A percentile compares a stretch with the other conserved stretches of the same genome.
phyloP scores from a whole-genome alignment of 805 yeast genomes.

The Saccharomycopsis guyanensis region DNA sequence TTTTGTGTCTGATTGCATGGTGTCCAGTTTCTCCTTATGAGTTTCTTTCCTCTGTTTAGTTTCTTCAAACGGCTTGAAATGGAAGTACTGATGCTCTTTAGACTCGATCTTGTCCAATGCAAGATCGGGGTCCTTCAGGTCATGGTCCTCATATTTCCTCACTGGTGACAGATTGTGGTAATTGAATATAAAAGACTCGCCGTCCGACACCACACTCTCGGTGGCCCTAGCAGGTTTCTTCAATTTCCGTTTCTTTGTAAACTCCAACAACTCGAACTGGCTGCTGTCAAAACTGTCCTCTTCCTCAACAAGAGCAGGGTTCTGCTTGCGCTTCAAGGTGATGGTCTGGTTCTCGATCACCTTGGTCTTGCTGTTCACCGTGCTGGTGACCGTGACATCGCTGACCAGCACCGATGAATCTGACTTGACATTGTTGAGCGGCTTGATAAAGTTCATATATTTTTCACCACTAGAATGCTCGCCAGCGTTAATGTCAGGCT shows the following conservation, averaged over 20 bases:
- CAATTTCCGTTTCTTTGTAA: neutral
- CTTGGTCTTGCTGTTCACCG: slow-evolving; percentile 20
- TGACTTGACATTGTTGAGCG: neutral
- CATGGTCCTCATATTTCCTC: slow-evolving; percentile 4
- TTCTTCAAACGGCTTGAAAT: slow-evolving; percentile 20
- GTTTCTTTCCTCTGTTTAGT: neutral
- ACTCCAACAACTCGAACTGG: slow-evolving; percentile 3
- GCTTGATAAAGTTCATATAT: neutral
- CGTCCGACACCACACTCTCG: slow-evolving; percentile 2
- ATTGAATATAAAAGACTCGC: slow-evolving; percentile 15
- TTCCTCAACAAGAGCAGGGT: neutral
- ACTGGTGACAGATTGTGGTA: slow-evolving; percentile 17
- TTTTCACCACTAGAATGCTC: no score
- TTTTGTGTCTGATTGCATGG: no score
- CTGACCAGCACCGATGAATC: slow-evolving; percentile 13
- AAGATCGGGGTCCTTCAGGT: neutral
- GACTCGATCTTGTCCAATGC: neutral
- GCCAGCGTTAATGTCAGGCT: no score
- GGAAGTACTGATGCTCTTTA: slow-evolving; percentile 13
- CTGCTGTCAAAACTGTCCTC: slow-evolving; percentile 1
- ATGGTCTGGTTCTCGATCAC: slow-evolving; percentile 21
- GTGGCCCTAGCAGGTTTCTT: neutral
- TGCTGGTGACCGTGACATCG: slow-evolving; percentile 21
- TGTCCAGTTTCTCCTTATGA: neutral
- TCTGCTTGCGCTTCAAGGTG: slow-evolving; percentile 15